Evolutionary conservation across 176 grass and related monocot species (phyloP), one percentile per base, ranked within the genome.

Genomic region (Canna indica): DNA sequence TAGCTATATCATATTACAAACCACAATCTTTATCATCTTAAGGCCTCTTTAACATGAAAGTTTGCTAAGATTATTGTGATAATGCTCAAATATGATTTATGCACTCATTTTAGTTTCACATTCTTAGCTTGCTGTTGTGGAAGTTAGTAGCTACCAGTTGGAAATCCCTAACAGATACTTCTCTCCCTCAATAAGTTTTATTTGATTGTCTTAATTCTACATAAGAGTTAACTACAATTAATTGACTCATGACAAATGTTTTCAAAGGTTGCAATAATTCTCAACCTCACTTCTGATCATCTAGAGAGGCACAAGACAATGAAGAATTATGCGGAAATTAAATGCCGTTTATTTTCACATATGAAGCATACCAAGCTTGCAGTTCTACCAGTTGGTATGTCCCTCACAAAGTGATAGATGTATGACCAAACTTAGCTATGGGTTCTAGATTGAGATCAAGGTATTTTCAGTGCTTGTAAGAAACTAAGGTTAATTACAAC

Each of bases 81-180:
- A 12, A 16, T 47, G n/a, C 46, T 47, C 46, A n/a, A 47, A 47
- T 47, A 2, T 15, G 30, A 15, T 32, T 31, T 27, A 32, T 62
- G 12, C 10, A 14, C 13, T 32, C 4, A 16, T 62, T 45, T 14
- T 24, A 68, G 22, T 44, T 24, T 28, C 26, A 5, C 61, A 60
- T 41, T 59, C 34, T 41, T 74, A 74, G 53, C 36, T 74, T 22
- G 71, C 71, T 61, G 71, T 74, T 3, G 71, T 74, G 71, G 71
- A 74, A 36, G 71, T 74, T 44, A 74, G 71, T 53, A 74, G 53
- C 33, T 74, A 74, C n/a, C 71, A 74, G 17, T 28, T 59, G 34
- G 52, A 74, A 60, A 61, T 74, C 25, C 71, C 54, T 41, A 36
- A 41, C 36, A 42, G 39, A 39, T 59, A 59, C 24, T 74, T 74